A percentile compares a stretch with the other conserved stretches of the same genome.
Evolutionary conservation across 2,329 filamentous ascomycete species (phyloP).

Genomic region (Pseudopithomyces chartarum): DNA sequence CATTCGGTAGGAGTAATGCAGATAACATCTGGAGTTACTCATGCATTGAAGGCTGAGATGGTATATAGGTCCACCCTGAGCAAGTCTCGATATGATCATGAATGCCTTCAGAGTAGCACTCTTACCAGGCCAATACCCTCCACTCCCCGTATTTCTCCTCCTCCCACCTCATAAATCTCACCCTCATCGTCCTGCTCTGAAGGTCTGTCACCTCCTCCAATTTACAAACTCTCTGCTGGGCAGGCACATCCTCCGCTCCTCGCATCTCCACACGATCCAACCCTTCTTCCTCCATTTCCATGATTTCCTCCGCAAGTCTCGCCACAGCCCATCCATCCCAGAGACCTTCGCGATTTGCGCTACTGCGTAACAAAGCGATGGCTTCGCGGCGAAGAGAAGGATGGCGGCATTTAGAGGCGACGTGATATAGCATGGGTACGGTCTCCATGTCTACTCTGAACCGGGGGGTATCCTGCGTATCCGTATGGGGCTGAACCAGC

Average conservation of each 20-base stretch:
- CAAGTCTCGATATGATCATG: not conserved
- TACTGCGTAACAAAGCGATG: slow-evolving; percentile 3
- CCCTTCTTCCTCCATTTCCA: slow-evolving; percentile 7
- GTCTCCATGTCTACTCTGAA: slow-evolving; percentile 9
- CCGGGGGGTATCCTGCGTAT: not conserved
- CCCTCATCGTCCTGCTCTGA: not conserved
- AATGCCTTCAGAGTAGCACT: not conserved
- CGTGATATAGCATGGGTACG: slow-evolving; percentile 7
- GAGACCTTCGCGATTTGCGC: slow-evolving; percentile 10
- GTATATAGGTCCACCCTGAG: no score
- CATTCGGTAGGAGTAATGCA: no score
- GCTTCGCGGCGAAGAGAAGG: slow-evolving; percentile 11
- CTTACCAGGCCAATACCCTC: slow-evolving; percentile 3
- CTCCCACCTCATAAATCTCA: not conserved
- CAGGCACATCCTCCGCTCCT: not conserved
- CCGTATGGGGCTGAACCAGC: not conserved
- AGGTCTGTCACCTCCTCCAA: slow-evolving; percentile 6
- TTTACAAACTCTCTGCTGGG: not conserved
- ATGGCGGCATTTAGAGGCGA: slow-evolving; percentile 11
- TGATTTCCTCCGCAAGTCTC: not conserved
- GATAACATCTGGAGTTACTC: no score
- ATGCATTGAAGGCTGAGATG: no score
- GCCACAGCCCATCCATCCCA: slow-evolving; percentile 13
- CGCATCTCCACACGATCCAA: not conserved
- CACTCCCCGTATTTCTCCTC: not conserved